These are phyloP conservation scores for Phytophthora megakarya DNA, from an alignment of 352 stramenopile genomes.

Conservation along the genomic window DNA sequence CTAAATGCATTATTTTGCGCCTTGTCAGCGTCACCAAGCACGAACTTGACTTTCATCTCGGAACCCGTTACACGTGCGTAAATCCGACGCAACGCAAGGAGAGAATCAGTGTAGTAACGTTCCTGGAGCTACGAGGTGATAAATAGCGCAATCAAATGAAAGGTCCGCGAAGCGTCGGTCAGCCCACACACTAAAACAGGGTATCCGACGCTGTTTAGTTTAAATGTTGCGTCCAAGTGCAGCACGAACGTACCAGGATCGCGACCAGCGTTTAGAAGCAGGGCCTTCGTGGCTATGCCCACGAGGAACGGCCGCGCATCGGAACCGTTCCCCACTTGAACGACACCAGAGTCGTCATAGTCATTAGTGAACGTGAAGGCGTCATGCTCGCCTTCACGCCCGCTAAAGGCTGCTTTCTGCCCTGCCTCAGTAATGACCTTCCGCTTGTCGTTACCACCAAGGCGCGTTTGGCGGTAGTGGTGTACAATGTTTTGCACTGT, in stretches of 20 bases:
- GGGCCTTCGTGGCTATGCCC: conserved; percentile 2
- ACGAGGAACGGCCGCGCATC: not conserved
- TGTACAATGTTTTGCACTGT: conserved; percentile 21
- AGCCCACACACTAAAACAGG: conserved; percentile 2
- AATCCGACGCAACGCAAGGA: not conserved
- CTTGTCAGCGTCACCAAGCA: conserved; percentile 4
- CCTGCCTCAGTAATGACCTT: not conserved
- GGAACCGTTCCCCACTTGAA: not conserved
- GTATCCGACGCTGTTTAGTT: not conserved
- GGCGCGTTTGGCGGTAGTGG: not conserved
- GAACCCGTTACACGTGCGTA: not conserved
- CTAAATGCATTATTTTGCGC: not conserved
- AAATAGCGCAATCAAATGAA: conserved; percentile 6
- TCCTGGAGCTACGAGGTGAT: conserved; percentile 9
- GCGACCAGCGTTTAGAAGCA: not conserved
- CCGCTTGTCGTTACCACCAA: conserved; percentile 9
- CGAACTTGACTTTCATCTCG: not conserved
- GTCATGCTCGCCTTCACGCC: conserved; percentile 9
- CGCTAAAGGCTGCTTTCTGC: not conserved
- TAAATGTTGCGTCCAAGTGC: conserved; percentile 1
- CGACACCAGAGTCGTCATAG: not conserved
- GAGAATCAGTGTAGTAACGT: not conserved
- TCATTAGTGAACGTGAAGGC: conserved; percentile 5
- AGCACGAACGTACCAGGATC: not conserved
- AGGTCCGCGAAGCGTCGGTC: not conserved